Conservation (phyloP, 1,284 basidiomycete species). For the Rhodotorula sp. region DNA sequence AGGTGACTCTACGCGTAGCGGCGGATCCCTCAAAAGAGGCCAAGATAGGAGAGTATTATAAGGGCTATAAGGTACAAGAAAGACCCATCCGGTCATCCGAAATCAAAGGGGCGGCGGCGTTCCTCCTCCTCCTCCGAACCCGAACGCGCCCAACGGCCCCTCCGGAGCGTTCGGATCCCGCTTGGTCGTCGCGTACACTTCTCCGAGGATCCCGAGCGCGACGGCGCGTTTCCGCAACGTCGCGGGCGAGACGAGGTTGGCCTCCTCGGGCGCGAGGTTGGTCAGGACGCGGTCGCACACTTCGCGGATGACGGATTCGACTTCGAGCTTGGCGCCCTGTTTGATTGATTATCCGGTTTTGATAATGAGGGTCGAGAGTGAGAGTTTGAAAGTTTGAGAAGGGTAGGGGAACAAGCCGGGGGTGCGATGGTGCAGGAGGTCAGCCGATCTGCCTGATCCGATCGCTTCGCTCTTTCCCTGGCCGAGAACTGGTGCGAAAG, state of each 20-base stretch:
- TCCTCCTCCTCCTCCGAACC: neutral
- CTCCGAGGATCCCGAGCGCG: conserved; percentile 79
- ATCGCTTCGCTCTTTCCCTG: too few relatives aligned
- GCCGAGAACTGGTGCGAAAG: neutral
- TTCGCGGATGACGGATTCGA: conserved; percentile 90
- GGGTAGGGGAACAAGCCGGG: too few relatives aligned
- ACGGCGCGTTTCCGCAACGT: conserved; percentile 74
- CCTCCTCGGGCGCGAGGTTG: conserved; percentile 46
- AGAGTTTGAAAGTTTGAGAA: too few relatives aligned
- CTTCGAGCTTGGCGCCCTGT: conserved; percentile 89
- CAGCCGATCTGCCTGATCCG: too few relatives aligned
- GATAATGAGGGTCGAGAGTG: neutral
- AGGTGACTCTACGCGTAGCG: too few relatives aligned
- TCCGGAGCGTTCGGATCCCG: conserved; percentile 20
- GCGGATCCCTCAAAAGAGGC: too few relatives aligned
- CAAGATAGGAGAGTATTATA: too few relatives aligned
- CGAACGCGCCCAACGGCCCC: conserved; percentile 20
- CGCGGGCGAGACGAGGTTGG: conserved; percentile 47
- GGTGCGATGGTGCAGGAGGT: too few relatives aligned
- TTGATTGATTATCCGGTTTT: too few relatives aligned
- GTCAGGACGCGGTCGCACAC: conserved; percentile 82
- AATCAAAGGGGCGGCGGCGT: neutral
- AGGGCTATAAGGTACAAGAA: too few relatives aligned
- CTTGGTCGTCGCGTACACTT: conserved; percentile 51
- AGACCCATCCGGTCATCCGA: neutral